These are phyloP conservation scores for Solanum corneliomulleri DNA, from an alignment of 257 asterid genomes.

Conservation along the genomic window DNA sequence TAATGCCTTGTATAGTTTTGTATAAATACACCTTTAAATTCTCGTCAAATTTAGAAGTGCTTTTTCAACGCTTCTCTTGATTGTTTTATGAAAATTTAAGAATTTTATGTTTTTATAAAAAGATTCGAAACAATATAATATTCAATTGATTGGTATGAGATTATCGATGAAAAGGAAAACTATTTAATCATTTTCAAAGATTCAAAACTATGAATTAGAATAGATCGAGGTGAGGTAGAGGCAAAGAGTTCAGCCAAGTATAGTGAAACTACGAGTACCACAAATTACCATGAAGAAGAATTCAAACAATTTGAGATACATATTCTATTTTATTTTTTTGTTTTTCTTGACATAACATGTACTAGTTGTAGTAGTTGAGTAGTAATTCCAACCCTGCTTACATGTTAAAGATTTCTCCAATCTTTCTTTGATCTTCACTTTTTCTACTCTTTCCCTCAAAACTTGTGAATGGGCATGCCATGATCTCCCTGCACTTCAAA, in stretches of 20 bases:
- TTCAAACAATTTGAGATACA: conserved; percentile 6
- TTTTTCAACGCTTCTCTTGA: neutral
- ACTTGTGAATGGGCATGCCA: conserved; percentile 16
- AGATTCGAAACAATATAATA: neutral
- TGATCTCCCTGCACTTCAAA: conserved; percentile 15
- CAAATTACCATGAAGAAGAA: conserved; percentile 6
- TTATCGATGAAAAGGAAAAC: neutral
- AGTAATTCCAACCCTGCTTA: conserved; percentile 28
- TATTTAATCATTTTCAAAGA: neutral
- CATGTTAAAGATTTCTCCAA: conserved; percentile 21
- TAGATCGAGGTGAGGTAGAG: conserved; percentile 21
- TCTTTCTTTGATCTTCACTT: conserved; percentile 28
- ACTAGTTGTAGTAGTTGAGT: neutral
- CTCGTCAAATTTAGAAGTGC: too few relatives aligned
- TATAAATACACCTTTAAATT: too few relatives aligned
- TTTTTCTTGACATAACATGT: neutral
- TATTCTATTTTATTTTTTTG: neutral
- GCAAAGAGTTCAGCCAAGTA: conserved; percentile 26
- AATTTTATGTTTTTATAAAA: too few relatives aligned
- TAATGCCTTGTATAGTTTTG: too few relatives aligned
- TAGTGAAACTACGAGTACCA: conserved; percentile 31
- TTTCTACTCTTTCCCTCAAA: conserved; percentile 34
- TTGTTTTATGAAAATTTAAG: too few relatives aligned
- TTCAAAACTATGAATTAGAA: conserved; percentile 19
- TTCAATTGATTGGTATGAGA: neutral